These are phyloP conservation scores for Nannochloropsis gaditana DNA, from an alignment of 108 stramenopile species.

Conservation along the genomic window DNA sequence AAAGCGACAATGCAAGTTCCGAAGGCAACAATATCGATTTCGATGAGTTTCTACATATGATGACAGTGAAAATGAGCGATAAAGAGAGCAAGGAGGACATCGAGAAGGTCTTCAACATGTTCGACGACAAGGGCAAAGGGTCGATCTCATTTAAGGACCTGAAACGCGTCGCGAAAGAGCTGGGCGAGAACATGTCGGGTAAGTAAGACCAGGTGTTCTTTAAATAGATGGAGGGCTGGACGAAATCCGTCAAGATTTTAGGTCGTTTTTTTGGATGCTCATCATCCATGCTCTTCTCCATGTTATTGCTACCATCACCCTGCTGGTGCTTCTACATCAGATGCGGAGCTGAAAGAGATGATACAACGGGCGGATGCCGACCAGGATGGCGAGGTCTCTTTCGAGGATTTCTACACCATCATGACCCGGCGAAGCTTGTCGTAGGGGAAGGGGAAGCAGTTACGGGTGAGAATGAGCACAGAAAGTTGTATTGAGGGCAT, in stretches of 20 bases:
- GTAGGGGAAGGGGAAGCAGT: not conserved
- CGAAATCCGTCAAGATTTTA: too few species aligned
- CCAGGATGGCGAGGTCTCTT: slow-evolving; percentile 71
- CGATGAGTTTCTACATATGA: slow-evolving; percentile 79
- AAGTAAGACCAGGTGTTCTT: not conserved
- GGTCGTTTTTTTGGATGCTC: too few species aligned
- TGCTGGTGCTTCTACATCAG: slow-evolving; percentile 26
- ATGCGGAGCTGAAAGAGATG: slow-evolving; percentile 97
- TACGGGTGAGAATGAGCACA: not conserved
- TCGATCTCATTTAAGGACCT: slow-evolving; percentile 86
- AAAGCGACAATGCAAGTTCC: slow-evolving; percentile 61
- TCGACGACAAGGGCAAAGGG: slow-evolving; percentile 91
- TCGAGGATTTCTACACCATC: slow-evolving; percentile 80
- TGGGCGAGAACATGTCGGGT: slow-evolving; percentile 92
- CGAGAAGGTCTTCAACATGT: slow-evolving; percentile 90
- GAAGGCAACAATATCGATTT: slow-evolving; percentile 55
- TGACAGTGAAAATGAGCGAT: slow-evolving; percentile 76
- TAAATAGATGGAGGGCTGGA: too few species aligned
- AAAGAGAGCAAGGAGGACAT: slow-evolving; percentile 67
- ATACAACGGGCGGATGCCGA: slow-evolving; percentile 83
- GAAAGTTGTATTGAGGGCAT: too few species aligned
- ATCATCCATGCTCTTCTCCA: not conserved
- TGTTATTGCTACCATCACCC: not conserved
- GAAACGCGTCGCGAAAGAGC: slow-evolving; percentile 83
- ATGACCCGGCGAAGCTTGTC: slow-evolving; percentile 72